Evolutionary conservation across 2,329 filamentous ascomycete species (phyloP), one percentile per base, ranked within the genome.

Genomic region (Raffaelea ambrosiae): DNA sequence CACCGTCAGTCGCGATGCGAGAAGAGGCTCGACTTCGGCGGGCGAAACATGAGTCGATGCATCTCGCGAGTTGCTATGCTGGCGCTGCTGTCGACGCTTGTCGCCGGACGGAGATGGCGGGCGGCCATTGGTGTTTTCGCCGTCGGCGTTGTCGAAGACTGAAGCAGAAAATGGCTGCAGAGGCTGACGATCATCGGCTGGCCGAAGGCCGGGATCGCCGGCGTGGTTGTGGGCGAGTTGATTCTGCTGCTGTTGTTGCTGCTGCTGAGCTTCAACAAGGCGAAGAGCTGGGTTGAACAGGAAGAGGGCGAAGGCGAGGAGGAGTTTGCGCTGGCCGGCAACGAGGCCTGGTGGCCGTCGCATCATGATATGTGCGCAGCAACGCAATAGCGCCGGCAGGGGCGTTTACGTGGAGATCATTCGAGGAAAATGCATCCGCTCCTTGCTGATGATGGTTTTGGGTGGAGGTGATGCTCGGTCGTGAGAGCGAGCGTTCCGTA

Each of bases 191-290:
- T n/a, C n/a, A n/a, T n/a, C n/a, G n/a, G n/a, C n/a, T n/a, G n/a
- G n/a, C n/a, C 26, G 26, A 29, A 29, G 26, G 20, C 51, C 50
- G 48, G 54, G 51, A 5, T 48, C 48, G 18, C 43, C 46, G 49
- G 43, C 52, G 54, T 56, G 53, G 18, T 53, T 51, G 44, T 14
- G 31, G 18, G 55, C 10, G 48, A 43, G 29, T 31, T 29, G 40
- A 46, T 53, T 18, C 13, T 44, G 48, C 45, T 40, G 56, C 45
- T 58, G 63, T 56, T 63, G 67, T 52, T 74, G 74, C 72, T 81
- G 79, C 74, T 80, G 79, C 73, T 79, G 79, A 74, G 77, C 77
- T 58, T 80, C 73, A 68, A 76, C 74, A 55, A 80, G 66, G 47
- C 66, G 65, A 42, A 71, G 58, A 66, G 71, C 76, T 46, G 78